Base-by-base conservation (phyloP, 2,329 filamentous ascomycete species). In the Trichoderma harzianum region DNA sequence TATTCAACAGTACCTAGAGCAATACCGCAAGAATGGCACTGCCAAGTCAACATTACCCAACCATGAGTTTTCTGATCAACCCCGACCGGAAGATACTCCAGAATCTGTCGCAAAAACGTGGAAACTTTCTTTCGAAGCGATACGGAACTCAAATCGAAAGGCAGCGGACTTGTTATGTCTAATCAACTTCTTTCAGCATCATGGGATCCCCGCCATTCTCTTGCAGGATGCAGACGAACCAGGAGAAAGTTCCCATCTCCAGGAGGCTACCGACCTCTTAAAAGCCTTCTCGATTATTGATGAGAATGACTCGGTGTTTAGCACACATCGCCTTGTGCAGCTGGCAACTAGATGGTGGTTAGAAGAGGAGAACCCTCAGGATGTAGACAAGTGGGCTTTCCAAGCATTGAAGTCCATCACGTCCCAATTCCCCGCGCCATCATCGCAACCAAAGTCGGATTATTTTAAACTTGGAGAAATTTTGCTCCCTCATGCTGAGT, bases 181-280 rank as follows among this genome's bases (percentile, higher is more conserved):
- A 2, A 57, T 72, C 28, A 68, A 58, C 28, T 72, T 72, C 65
- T 72, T 72, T n/a, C 70, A 72, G n/a, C 70, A 72, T 43, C 64
- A 69, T 5, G 64, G 70, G 16, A 62, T 72, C 12, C 70, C 70
- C n/a, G 55, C 28, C 1, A 39, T 68, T 21, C 70, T 72, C 16
- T 18, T 72, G 18, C 70, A 32, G n/a, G 34, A 53, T 18, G 39
- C 53, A 21, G 34, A 39, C 14, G 57, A 72, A 18, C 26, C 2
- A 3, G 70, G 55, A 26, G 70, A 72, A 18, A 57, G 69, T 10
- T 69, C 55, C 7, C 64, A 69, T 4, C 63, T 72, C 26, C 26
- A 69, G 14, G 70, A 72, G 11, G 70, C 70, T 26, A 18, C 43
- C 24, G 64, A 65, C 1, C 32, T 72, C 18, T 55, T 72, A 14